phyloP scores from a whole-genome alignment of 2,329 filamentous ascomycete species.

The Pseudomassariella vexata region DNA sequence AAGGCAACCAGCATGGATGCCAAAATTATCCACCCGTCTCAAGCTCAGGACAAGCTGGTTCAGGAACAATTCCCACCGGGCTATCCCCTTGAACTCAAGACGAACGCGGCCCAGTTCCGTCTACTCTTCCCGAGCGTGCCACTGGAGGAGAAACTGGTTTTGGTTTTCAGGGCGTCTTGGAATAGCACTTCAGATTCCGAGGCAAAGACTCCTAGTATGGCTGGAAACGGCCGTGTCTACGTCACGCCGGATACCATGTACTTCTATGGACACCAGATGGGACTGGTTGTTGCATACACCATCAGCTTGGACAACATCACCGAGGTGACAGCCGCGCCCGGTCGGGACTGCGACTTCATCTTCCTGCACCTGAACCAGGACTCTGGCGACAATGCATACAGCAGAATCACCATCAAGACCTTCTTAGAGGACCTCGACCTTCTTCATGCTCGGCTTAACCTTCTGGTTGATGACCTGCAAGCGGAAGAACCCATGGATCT shows the following conservation, averaged over 20 bases:
- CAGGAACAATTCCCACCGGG: slow-evolving; percentile 60
- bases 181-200: slow-evolving; percentile 41
- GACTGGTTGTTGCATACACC: slow-evolving; percentile 77
- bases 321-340: slow-evolving; percentile 85
- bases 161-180: slow-evolving; percentile 94
- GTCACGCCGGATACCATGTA: slow-evolving; percentile 84
- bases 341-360: slow-evolving; percentile 87
- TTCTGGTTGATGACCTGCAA: slow-evolving; percentile 74
- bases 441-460: slow-evolving; percentile 77
- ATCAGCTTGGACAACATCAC: slow-evolving; percentile 71
- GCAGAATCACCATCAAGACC: slow-evolving; percentile 80
- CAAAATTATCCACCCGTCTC: slow-evolving; percentile 18
- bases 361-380: slow-evolving; percentile 71
- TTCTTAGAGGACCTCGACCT: slow-evolving; percentile 85
- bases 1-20: slow-evolving; percentile 40
- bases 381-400: slow-evolving; percentile 56
- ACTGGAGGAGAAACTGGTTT: slow-evolving; percentile 72
- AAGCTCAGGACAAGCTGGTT: slow-evolving; percentile 21
- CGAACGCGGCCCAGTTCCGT: slow-evolving; percentile 89
- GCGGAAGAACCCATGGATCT: slow-evolving; percentile 64
- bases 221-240: slow-evolving; percentile 70
- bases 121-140: slow-evolving; percentile 81
- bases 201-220: slow-evolving; percentile 47
- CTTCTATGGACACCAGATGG: slow-evolving; percentile 94
- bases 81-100: slow-evolving; percentile 76